phyloP scores from a whole-genome alignment of 192 early-diverging fungal species.

The Chytriomyces sp. region DNA sequence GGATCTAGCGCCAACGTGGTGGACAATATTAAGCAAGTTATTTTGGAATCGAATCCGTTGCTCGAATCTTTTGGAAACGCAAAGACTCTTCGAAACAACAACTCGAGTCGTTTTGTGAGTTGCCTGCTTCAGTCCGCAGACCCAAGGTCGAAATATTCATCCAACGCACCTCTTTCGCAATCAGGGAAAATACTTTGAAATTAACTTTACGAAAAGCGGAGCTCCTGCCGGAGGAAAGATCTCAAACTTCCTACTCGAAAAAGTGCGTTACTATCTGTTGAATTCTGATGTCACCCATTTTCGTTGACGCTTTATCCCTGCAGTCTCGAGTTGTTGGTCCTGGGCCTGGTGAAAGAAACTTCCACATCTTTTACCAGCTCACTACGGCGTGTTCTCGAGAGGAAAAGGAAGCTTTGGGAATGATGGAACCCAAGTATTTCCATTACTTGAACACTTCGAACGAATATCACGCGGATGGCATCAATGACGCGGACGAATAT shows the following conservation, averaged over 20 bases:
- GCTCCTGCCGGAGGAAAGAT: constrained; percentile 96
- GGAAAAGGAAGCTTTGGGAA: constrained; percentile 55
- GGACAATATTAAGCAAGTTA: constrained; percentile 96
- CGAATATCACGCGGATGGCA: constrained; percentile 80
- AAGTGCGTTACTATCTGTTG: constrained; percentile 56
- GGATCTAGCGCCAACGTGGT: constrained; percentile 71
- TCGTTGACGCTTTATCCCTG: constrained; percentile 3
- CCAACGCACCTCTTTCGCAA: neutral
- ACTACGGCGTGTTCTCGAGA: constrained; percentile 44
- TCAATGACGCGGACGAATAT: constrained; percentile 89
- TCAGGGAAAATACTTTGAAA: constrained; percentile 98
- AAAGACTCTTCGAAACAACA: constrained; percentile 98
- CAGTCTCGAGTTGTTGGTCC: constrained; percentile 93
- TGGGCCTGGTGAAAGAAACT: constrained; percentile 93
- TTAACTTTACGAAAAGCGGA: constrained; percentile 90
- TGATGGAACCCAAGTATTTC: constrained; percentile 62
- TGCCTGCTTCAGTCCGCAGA: neutral
- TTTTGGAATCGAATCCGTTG: constrained; percentile 97
- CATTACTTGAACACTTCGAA: constrained; percentile 52
- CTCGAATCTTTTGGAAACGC: constrained; percentile 99
- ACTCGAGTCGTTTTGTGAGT: constrained; percentile 93
- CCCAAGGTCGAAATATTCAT: neutral
- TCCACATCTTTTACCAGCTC: constrained; percentile 87
- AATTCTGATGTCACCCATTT: neutral
- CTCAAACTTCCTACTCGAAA: constrained; percentile 97